phyloP scores from a whole-genome alignment of 352 stramenopile genomes.

The Elongisporangium undulatum region DNA sequence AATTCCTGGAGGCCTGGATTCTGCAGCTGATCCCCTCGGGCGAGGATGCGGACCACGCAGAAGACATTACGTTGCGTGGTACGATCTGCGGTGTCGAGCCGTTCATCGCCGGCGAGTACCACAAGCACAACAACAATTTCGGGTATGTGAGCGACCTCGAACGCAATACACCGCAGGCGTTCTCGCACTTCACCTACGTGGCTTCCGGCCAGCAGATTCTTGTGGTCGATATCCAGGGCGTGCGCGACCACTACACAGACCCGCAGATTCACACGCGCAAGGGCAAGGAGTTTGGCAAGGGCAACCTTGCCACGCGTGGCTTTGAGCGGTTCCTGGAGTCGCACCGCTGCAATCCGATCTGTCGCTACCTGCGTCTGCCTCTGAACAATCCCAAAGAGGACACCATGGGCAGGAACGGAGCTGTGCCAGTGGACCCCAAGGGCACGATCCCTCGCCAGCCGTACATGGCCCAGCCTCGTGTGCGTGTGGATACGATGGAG shows the following conservation, averaged over 20 bases:
- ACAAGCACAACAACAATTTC: conserved; percentile 86
- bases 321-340: conserved; percentile 73
- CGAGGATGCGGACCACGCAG: conserved; percentile 18
- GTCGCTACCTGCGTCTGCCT: conserved; percentile 67
- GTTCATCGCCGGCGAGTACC: conserved; percentile 76
- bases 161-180: conserved; percentile 82
- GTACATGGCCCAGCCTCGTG: conserved; percentile 61
- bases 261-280: conserved; percentile 88
- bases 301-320: conserved; percentile 61
- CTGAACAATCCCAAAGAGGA: conserved; percentile 67
- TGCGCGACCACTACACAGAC: conserved; percentile 94
- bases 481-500: conserved; percentile 54
- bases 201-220: conserved; percentile 87
- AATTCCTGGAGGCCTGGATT: conserved; percentile 77
- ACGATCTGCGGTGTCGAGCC: conserved; percentile 76
- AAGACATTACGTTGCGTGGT: conserved; percentile 51
- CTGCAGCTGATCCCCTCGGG: conserved; percentile 51
- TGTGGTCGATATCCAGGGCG: conserved; percentile 95
- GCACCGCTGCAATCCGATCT: conserved; percentile 82
- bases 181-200: conserved; percentile 93
- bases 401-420: neutral
- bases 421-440: conserved; percentile 28
- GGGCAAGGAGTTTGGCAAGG: conserved; percentile 83
- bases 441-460: conserved; percentile 64
- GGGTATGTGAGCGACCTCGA: conserved; percentile 76